Conservation (phyloP, 768 basidiomycete species). For the Baorangia bicolor region DNA sequence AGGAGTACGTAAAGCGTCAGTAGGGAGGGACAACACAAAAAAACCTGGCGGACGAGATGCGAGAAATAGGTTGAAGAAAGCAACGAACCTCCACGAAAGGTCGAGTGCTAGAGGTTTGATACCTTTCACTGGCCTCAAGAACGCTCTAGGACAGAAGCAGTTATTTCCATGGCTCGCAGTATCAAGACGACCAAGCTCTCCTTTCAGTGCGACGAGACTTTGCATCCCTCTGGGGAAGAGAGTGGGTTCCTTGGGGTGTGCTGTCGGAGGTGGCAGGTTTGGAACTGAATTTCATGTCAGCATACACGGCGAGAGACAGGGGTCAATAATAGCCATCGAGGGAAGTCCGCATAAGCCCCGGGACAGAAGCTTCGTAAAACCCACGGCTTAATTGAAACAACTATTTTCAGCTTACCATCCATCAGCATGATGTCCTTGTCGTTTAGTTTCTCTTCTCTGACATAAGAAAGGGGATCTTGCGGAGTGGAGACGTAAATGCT, state of each 20-base stretch:
- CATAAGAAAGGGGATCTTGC: conserved; percentile 32
- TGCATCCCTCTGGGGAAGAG: conserved; percentile 34
- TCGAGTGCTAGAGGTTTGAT: conserved; percentile 55
- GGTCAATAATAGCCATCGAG: conserved; percentile 18
- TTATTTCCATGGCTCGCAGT: neutral
- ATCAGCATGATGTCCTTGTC: conserved; percentile 51
- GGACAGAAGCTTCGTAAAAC: conserved; percentile 9
- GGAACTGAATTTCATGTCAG: conserved; percentile 48
- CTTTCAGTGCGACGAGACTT: conserved; percentile 29
- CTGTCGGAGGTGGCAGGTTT: conserved; percentile 50
- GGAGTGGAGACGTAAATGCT: conserved; percentile 32
- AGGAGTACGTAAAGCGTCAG: conserved; percentile 3
- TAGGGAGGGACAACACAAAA: neutral
- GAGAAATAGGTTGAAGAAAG: neutral
- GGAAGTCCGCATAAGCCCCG: conserved; percentile 26
- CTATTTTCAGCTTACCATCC: conserved; percentile 47
- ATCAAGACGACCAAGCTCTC: neutral
- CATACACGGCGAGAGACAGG: conserved; percentile 11
- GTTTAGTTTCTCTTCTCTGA: conserved; percentile 57
- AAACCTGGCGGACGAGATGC: neutral
- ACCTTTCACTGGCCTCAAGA: conserved; percentile 58
- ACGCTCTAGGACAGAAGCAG: conserved; percentile 3
- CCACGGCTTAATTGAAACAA: conserved; percentile 10
- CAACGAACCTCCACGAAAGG: conserved; percentile 65
- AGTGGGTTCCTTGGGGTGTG: conserved; percentile 35